phyloP scores from a whole-genome alignment of 352 stramenopile genomes.

The Globisporangium abappressorium region DNA sequence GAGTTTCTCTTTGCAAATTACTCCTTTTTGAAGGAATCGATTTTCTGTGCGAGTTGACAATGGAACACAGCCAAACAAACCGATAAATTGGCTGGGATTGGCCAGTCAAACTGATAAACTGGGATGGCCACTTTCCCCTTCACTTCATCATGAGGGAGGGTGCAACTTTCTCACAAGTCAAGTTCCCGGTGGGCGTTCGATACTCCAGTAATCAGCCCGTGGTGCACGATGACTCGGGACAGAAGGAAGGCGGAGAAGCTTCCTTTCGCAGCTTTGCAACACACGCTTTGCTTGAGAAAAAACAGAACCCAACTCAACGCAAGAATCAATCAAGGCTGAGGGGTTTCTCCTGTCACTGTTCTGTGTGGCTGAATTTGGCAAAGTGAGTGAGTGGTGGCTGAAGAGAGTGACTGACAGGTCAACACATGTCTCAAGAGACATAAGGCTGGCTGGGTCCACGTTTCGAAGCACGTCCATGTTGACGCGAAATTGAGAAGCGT shows the following conservation, averaged over 20 bases:
- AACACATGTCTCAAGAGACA: not conserved
- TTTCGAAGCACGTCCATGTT: not conserved
- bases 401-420: not conserved
- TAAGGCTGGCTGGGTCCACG: not conserved
- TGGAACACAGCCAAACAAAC: not conserved
- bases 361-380: not conserved
- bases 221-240: not conserved
- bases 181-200: not conserved
- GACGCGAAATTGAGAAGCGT: not conserved
- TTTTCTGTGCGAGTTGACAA: not conserved
- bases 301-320: not conserved
- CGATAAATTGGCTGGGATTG: not conserved
- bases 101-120: not conserved
- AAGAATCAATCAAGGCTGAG: not conserved
- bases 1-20: not conserved
- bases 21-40: not conserved
- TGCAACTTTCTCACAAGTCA: not conserved
- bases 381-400: not conserved
- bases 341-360: too few species aligned
- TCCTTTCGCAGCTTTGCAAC: not conserved
- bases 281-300: not conserved
- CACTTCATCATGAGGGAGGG: not conserved
- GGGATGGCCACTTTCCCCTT: not conserved
- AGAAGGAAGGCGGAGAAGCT: not conserved
- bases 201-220: not conserved